A percentile compares a stretch with the other conserved stretches of the same genome.
These are phyloP conservation scores for Plasmodium malariae DNA, from an alignment of 169 alveolate genomes.

Conservation along the genomic window DNA sequence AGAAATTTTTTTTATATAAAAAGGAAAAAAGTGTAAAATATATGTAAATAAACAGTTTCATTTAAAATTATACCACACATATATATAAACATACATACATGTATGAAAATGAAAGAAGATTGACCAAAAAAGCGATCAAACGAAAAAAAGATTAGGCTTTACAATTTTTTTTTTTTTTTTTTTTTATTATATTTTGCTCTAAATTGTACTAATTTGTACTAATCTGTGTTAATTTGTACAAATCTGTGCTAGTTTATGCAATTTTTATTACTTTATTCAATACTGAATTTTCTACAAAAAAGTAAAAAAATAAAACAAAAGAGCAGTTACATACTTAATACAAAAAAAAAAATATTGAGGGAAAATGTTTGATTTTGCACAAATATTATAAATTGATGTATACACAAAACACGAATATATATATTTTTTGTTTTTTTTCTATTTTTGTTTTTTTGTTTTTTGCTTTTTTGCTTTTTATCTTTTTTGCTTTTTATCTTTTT, in stretches of 20 bases:
- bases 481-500: no score
- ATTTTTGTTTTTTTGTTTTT: no score
- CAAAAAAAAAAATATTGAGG: no score
- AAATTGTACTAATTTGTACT: background rate
- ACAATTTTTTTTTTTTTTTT: background rate
- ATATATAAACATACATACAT: conserved; percentile 9
- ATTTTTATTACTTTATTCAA: background rate
- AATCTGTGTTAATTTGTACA: no score
- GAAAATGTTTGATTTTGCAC: no score
- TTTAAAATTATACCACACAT: conserved; percentile 36
- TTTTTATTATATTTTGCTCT: background rate
- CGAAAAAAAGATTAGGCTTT: background rate
- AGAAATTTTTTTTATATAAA: conserved; percentile 17
- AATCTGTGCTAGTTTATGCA: background rate
- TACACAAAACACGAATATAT: no score
- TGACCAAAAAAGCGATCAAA: no score
- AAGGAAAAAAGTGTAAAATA: conserved; percentile 17
- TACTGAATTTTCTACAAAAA: background rate
- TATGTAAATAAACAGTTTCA: conserved; percentile 48
- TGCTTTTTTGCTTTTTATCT: no score
- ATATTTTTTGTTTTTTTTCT: no score
- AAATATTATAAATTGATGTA: no score
- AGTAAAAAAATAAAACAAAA: background rate
- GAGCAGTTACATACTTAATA: no score
- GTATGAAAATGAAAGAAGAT: background rate